Evolutionary conservation across 2,329 filamentous ascomycete species (phyloP).

Genomic region (Verticillium dahliae): DNA sequence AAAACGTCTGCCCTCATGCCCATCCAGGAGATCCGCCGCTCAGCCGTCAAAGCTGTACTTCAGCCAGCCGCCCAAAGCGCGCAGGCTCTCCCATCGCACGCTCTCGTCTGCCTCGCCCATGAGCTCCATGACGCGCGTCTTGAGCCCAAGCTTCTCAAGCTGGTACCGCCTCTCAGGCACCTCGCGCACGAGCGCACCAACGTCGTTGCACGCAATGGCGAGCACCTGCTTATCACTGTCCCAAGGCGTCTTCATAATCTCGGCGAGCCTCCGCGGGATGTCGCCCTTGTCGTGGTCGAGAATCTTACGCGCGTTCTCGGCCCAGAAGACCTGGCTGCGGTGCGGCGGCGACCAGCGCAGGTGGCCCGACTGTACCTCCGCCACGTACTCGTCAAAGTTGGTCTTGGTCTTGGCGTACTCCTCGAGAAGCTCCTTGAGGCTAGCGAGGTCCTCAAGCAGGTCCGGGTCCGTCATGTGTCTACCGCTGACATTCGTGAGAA

Average conservation of each 20-base stretch:
- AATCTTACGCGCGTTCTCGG: constrained; percentile 82
- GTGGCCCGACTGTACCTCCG: constrained; percentile 79
- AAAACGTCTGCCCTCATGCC: no score
- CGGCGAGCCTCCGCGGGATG: constrained; percentile 73
- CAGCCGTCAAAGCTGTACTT: constrained; percentile 54
- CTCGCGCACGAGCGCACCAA: constrained; percentile 82
- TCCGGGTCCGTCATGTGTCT: constrained; percentile 61
- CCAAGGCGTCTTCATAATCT: constrained; percentile 70
- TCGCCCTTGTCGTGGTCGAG: constrained; percentile 76
- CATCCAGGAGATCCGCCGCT: neutral
- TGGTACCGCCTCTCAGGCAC: constrained; percentile 76
- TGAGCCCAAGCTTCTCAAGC: constrained; percentile 78
- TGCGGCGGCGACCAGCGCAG: constrained; percentile 91
- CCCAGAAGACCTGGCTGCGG: constrained; percentile 81
- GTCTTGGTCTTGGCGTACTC: constrained; percentile 66
- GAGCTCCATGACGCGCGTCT: constrained; percentile 84
- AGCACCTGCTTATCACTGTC: constrained; percentile 80
- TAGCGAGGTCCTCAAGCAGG: constrained; percentile 54
- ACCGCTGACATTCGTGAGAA: constrained; percentile 56
- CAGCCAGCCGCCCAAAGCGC: constrained; percentile 64
- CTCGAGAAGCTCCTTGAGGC: constrained; percentile 56
- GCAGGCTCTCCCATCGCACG: constrained; percentile 87
- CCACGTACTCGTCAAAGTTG: constrained; percentile 83
- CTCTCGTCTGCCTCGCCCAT: constrained; percentile 87
- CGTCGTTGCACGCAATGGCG: constrained; percentile 88